Percentiles rank a stretch among this genome's conserved stretches.
phyloP scores from a whole-genome alignment of 495 filamentous ascomycete species.

The Amphirosellinia nigrospora region DNA sequence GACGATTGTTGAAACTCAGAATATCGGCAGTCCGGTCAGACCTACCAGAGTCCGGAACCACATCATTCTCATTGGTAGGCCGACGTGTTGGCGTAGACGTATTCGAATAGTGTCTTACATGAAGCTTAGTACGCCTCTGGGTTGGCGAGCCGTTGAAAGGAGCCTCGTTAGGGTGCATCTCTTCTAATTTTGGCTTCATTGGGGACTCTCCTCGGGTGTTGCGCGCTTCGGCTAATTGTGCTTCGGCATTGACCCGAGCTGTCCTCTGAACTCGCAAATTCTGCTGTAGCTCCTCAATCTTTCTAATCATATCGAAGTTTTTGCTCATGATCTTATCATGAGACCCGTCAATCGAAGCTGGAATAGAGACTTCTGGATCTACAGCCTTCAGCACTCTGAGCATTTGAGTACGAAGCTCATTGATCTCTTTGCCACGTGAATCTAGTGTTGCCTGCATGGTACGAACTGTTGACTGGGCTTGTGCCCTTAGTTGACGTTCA shows the following conservation, averaged over 20 bases:
- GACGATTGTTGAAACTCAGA: conserved; percentile 82
- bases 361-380: conserved; percentile 69
- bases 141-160: conserved; percentile 78
- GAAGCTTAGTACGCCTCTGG: conserved; percentile 75
- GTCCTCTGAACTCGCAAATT: conserved; percentile 86
- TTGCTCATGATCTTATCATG: conserved; percentile 56
- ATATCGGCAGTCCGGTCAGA: conserved; percentile 92
- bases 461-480: conserved; percentile 85
- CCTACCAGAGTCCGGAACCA: conserved; percentile 73
- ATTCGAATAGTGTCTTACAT: conserved; percentile 73
- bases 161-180: conserved; percentile 85
- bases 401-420: conserved; percentile 77
- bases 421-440: conserved; percentile 75
- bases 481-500: conserved; percentile 82
- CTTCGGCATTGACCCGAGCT: conserved; percentile 80
- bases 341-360: conserved; percentile 52
- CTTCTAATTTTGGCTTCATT: conserved; percentile 73
- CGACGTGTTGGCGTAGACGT: conserved; percentile 77
- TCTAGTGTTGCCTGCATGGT: conserved; percentile 81
- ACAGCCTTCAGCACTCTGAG: conserved; percentile 85
- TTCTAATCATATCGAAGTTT: conserved; percentile 83
- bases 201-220: conserved; percentile 75
- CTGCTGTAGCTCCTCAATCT: conserved; percentile 86
- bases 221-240: conserved; percentile 80
- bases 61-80: conserved; percentile 63